phyloP scores from a whole-genome alignment of 2,329 filamentous ascomycete species.

The Cladorrhinum sp. region DNA sequence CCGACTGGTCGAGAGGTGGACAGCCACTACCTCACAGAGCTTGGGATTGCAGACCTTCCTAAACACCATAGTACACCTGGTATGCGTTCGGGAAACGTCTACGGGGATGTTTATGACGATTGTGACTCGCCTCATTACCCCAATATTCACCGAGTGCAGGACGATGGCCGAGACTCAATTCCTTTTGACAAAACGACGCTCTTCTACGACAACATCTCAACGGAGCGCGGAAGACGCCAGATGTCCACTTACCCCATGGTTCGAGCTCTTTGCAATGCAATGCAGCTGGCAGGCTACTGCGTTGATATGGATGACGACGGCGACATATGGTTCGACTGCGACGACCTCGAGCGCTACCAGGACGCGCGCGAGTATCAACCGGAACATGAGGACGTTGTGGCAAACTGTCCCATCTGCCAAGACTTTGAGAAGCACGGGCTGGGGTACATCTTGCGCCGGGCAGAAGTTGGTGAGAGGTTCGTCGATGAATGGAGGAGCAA shows the following conservation, averaged over 20 bases:
- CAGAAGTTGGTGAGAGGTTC: not conserved
- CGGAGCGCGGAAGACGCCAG: not conserved
- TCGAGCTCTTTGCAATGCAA: constrained; percentile 9
- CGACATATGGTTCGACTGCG: constrained; percentile 22
- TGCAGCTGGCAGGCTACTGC: constrained; percentile 14
- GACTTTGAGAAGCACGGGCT: constrained; percentile 9
- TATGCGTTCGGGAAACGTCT: too few species aligned
- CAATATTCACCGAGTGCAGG: not conserved
- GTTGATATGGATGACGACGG: constrained; percentile 15
- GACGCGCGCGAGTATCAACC: constrained; percentile 12
- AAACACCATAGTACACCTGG: too few species aligned
- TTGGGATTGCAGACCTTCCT: too few species aligned
- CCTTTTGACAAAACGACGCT: constrained; percentile 7
- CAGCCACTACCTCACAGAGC: too few species aligned
- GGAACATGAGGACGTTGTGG: not conserved
- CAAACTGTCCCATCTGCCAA: constrained; percentile 9
- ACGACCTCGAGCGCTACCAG: constrained; percentile 17
- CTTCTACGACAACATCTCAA: constrained; percentile 10
- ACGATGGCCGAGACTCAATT: not conserved
- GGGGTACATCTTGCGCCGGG: not conserved
- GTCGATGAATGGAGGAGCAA: not conserved
- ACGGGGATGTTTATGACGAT: too few species aligned
- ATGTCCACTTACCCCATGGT: not conserved
- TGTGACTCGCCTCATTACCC: not conserved
- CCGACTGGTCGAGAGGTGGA: too few species aligned